Evolutionary conservation across 352 stramenopile genomes (phyloP), one percentile per base, ranked within the genome.

Genomic region (Phytophthora pini): DNA sequence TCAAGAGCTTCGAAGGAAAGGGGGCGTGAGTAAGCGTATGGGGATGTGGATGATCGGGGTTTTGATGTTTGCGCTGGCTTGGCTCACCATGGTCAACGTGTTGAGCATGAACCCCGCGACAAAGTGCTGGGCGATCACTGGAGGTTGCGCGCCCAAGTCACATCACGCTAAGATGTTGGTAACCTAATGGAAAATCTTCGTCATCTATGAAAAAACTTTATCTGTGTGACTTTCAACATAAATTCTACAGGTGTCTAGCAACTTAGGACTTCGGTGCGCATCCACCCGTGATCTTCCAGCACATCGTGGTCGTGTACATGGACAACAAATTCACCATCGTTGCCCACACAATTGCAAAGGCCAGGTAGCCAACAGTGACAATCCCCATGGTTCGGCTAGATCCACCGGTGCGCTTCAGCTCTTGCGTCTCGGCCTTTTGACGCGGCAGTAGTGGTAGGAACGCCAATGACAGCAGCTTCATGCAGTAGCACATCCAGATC

Each of bases 101-200:
- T 50, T 92, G 44, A 82, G 69, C 43, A 88, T 92, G 61, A 73
- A 77, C 44, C 59, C 71, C 2, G 50, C 39, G 38, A 92, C 82
- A 13, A 76, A 79, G 63, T 90, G 83, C 67, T 85, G 77, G 72
- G 68, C 68, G 8, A 84, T 92, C 65, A 81, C 76, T 0, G 83
- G 81, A 36, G 83, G 83, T 2, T 88, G 79, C 26, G 68, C 75
- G 15, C 73, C 73, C 7, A 70, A 70, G 50, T 45, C 60, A 36
- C 44, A 62, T 40, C 52, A 61, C 34, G 4, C 38, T 5, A 52
- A 49, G 15, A 24, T 53, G 57, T 20, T 54, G 43, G 48, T 65
- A 43, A 46, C 17, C 17, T 20, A 20, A 20, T 20, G 17, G 17
- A 20, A 20, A 20, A 20, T 20, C 17, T 20, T 20, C 17, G 0